Evolutionary conservation across 495 filamentous ascomycete species (phyloP).

Genomic region (Neurospora tetraspora): DNA sequence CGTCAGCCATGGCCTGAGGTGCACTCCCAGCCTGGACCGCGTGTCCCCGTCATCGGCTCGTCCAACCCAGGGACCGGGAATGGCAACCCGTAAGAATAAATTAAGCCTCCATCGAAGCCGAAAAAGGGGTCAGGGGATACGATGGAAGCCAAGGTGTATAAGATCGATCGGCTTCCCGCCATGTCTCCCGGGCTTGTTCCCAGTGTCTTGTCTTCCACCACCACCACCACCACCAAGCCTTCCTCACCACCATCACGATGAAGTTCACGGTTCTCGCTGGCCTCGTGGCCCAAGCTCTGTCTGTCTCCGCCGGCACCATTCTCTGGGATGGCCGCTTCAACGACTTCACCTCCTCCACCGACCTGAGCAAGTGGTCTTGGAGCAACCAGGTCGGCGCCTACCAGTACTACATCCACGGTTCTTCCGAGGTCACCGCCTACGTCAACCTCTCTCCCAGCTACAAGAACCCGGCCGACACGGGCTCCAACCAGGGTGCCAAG

Average conservation of each 20-base stretch:
- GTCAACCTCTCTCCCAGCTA: conserved; percentile 43
- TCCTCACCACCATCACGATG: conserved; percentile 9
- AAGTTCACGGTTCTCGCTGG: conserved; percentile 17
- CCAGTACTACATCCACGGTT: conserved; percentile 67
- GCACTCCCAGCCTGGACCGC: background rate
- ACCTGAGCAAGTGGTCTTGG: conserved; percentile 56
- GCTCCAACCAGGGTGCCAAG: conserved; percentile 53
- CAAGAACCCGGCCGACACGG: conserved; percentile 59
- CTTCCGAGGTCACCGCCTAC: conserved; percentile 42
- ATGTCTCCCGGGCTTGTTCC: background rate
- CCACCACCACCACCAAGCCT: background rate
- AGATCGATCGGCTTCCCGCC: background rate
- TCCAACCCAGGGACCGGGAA: background rate
- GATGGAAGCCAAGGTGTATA: background rate
- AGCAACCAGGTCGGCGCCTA: conserved; percentile 54
- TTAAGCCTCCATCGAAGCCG: background rate
- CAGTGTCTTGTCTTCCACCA: background rate
- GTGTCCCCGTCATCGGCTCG: background rate
- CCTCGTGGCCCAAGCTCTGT: conserved; percentile 12
- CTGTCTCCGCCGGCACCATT: conserved; percentile 30
- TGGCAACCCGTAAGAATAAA: background rate
- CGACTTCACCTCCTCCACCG: conserved; percentile 38
- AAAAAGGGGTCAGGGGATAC: background rate
- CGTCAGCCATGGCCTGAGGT: background rate
- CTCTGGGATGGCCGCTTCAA: conserved; percentile 57